A percentile compares a stretch with the other conserved stretches of the same genome.
Evolutionary conservation across 805 yeast genomes (phyloP).

Genomic region (Torulaspora delbrueckii): DNA sequence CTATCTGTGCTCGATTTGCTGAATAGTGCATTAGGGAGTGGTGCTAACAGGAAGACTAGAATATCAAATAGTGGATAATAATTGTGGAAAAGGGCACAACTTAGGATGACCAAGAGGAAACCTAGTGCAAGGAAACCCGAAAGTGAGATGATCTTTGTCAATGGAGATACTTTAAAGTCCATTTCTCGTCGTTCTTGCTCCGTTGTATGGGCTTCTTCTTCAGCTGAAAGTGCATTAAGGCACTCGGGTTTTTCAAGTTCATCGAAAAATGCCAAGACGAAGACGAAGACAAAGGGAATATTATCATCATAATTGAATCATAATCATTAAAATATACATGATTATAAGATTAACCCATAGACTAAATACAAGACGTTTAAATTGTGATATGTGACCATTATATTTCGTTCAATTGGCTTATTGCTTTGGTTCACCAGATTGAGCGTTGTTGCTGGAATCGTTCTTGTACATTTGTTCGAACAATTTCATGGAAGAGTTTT

Average conservation of each 20-base stretch:
- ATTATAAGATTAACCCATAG: slow-evolving; percentile 11
- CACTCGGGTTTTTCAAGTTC: background rate
- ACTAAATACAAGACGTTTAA: slow-evolving; percentile 13
- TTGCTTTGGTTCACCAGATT: slow-evolving; percentile 24
- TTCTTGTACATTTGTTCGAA: slow-evolving; percentile 56
- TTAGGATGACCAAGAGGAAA: slow-evolving; percentile 77
- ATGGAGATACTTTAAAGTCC: slow-evolving; percentile 34
- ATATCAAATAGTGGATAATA: slow-evolving; percentile 85
- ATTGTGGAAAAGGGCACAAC: slow-evolving; percentile 82
- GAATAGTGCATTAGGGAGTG: slow-evolving; percentile 62
- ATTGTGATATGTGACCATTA: slow-evolving; percentile 7
- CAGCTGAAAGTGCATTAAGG: background rate
- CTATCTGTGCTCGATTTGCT: slow-evolving; percentile 40
- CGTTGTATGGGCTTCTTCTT: background rate
- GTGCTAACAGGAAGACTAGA: slow-evolving; percentile 63
- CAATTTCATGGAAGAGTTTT: slow-evolving; percentile 67
- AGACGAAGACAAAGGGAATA: background rate
- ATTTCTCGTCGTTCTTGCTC: slow-evolving; percentile 3
- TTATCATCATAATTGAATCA: background rate
- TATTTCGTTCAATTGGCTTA: slow-evolving; percentile 8
- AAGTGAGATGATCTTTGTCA: slow-evolving; percentile 34
- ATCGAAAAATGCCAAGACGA: background rate
- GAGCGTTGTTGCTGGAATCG: slow-evolving; percentile 20
- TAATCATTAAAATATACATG: slow-evolving; percentile 9
- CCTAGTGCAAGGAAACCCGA: slow-evolving; percentile 72